These are phyloP conservation scores for Aspergillus sp. DNA, from an alignment of 2,329 filamentous ascomycete genomes.

Conservation along the genomic window DNA sequence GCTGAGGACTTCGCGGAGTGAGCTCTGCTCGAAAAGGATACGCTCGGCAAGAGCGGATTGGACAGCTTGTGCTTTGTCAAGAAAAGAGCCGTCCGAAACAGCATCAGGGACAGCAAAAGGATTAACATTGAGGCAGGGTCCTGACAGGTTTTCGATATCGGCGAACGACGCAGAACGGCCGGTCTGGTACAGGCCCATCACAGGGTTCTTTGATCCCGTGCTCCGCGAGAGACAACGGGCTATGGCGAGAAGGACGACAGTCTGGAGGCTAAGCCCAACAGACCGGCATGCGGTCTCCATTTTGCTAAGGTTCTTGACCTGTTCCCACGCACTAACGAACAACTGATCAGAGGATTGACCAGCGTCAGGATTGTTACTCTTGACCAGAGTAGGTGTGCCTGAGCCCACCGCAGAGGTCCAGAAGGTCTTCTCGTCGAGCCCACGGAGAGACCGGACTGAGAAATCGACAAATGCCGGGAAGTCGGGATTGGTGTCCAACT, in stretches of 20 bases:
- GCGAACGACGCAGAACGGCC: conserved; percentile 28
- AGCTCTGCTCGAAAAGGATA: conserved; percentile 28
- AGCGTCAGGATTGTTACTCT: background rate
- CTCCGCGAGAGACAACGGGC: conserved; percentile 22
- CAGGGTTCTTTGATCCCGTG: conserved; percentile 19
- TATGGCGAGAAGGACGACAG: conserved; percentile 27
- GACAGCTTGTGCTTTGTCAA: conserved; percentile 15
- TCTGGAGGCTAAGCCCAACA: conserved; percentile 23
- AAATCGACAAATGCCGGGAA: conserved; percentile 24
- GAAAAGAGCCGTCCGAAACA: background rate
- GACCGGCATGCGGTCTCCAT: conserved; percentile 20
- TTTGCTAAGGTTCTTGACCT: conserved; percentile 20
- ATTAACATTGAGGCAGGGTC: conserved; percentile 31
- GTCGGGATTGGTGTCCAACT: conserved; percentile 13
- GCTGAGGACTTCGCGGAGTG: conserved; percentile 21
- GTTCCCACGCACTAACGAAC: conserved; percentile 23
- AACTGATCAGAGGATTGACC: conserved; percentile 8
- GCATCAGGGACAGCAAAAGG: conserved; percentile 22
- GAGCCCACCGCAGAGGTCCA: conserved; percentile 20
- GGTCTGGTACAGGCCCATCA: conserved; percentile 31
- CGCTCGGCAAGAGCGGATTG: conserved; percentile 25
- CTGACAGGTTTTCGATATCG: conserved; percentile 22
- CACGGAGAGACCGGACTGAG: conserved; percentile 18
- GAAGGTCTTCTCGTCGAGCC: conserved; percentile 18
- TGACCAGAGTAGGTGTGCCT: conserved; percentile 19